Percentiles rank a stretch among this genome's conserved stretches.
Evolutionary conservation across 169 alveolate genomes (phyloP).

Genomic region (Plasmodium gonderi): DNA sequence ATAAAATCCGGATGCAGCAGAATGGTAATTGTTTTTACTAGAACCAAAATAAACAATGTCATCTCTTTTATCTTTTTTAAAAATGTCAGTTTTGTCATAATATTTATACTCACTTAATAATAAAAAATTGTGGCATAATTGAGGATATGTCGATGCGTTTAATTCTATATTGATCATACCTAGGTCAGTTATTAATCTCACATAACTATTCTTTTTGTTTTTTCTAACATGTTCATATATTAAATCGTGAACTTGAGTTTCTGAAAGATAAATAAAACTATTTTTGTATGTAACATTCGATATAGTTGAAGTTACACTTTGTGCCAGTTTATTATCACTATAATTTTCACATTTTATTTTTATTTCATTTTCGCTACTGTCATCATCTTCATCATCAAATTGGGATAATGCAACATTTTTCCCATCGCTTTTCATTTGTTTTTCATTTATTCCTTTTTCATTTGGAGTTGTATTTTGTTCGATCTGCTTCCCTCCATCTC

Average conservation of each 20-base stretch:
- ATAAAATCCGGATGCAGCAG: slow-evolving; percentile 72
- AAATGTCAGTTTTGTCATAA: slow-evolving; percentile 69
- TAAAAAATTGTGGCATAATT: slow-evolving; percentile 73
- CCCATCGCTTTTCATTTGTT: background rate
- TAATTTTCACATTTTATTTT: slow-evolving; percentile 75
- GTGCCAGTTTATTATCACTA: slow-evolving; percentile 68
- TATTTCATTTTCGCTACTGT: slow-evolving; percentile 68
- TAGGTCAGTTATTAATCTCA: slow-evolving; percentile 65
- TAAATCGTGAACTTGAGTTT: slow-evolving; percentile 32
- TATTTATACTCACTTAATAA: slow-evolving; percentile 67
- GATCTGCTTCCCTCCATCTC: background rate
- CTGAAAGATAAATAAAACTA: slow-evolving; percentile 48
- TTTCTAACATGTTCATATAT: slow-evolving; percentile 37
- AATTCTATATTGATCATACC: slow-evolving; percentile 73
- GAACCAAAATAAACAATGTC: slow-evolving; percentile 59
- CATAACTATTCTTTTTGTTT: slow-evolving; percentile 69
- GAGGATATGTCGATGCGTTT: slow-evolving; percentile 32
- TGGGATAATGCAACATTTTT: background rate
- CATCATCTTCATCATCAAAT: slow-evolving; percentile 2
- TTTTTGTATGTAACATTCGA: slow-evolving; percentile 47
- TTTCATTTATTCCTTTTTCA: slow-evolving; percentile 1
- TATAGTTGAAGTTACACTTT: slow-evolving; percentile 72
- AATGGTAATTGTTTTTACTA: slow-evolving; percentile 42
- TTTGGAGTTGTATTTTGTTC: background rate
- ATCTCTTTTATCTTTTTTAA: slow-evolving; percentile 40